Evolutionary conservation across 75 land plant genomes (phyloP).

Genomic region (Picea sitchensis): DNA sequence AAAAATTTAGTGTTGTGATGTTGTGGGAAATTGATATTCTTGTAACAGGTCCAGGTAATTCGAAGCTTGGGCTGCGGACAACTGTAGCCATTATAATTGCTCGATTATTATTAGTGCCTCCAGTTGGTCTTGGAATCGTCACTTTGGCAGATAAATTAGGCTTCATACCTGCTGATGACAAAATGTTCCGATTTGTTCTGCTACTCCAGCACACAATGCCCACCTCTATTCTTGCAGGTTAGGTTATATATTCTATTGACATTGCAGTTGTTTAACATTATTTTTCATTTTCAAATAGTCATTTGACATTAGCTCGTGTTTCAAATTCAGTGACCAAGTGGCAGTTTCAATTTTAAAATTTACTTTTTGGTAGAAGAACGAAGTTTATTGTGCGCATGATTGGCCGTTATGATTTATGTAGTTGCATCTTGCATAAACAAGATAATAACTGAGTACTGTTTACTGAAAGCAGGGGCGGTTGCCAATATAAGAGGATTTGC

Average conservation of each 20-base stretch:
- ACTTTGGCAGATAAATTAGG: constrained; percentile 80
- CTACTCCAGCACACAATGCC: constrained; percentile 97
- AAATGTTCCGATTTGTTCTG: constrained; percentile 85
- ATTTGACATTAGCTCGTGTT: background rate
- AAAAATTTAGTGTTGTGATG: too few relatives aligned
- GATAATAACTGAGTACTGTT: background rate
- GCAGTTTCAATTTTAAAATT: background rate
- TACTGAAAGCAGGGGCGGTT: constrained; percentile 62
- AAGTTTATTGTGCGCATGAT: background rate
- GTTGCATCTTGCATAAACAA: background rate
- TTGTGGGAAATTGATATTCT: background rate
- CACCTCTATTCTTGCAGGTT: constrained; percentile 95
- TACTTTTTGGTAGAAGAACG: background rate
- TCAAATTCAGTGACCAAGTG: too few relatives aligned
- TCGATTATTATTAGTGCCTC: constrained; percentile 77
- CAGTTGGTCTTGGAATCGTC: constrained; percentile 75
- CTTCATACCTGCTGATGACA: constrained; percentile 67
- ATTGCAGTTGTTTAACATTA: background rate
- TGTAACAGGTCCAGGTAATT: constrained; percentile 70
- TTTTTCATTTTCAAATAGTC: background rate
- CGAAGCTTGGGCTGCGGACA: constrained; percentile 79
- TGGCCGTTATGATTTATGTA: background rate
- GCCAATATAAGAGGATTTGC: constrained; percentile 77
- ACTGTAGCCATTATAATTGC: constrained; percentile 74
- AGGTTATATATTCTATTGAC: background rate